A percentile compares a stretch with the other conserved stretches of the same genome.
Conservation (phyloP, 257 asterid species). For the Nicotiana otophora region DNA sequence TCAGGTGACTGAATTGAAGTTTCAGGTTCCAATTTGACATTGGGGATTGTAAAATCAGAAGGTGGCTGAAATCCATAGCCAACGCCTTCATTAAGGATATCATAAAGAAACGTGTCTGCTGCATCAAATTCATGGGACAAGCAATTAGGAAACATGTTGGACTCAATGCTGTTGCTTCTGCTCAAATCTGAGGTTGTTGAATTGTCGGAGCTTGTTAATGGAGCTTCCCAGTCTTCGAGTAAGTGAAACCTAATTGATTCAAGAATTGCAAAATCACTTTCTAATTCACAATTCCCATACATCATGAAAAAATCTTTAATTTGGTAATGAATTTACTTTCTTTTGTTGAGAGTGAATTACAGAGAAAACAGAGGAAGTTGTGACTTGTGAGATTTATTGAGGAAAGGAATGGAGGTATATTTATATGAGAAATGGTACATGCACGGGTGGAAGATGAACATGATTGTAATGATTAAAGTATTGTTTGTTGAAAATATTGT, state of each 20-base stretch:
- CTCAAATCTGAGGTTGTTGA: background rate
- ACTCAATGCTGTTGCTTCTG: slow-evolving; percentile 6
- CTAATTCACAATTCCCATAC: slow-evolving; percentile 13
- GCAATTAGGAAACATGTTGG: background rate
- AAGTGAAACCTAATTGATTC: slow-evolving; percentile 27
- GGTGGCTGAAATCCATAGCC: background rate
- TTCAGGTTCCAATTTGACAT: slow-evolving; percentile 19
- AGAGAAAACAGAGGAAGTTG: background rate
- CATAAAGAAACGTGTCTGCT: background rate
- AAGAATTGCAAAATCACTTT: slow-evolving; percentile 20
- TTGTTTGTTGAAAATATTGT: background rate
- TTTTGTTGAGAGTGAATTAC: background rate
- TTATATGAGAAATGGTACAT: background rate
- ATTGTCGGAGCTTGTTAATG: background rate
- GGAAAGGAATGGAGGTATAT: background rate
- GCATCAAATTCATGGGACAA: background rate
- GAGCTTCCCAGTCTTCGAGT: slow-evolving; percentile 22
- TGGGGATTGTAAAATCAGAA: background rate
- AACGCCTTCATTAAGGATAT: background rate
- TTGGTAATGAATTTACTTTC: too few relatives aligned
- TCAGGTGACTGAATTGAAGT: background rate
- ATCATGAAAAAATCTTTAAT: background rate
- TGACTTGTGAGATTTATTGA: background rate
- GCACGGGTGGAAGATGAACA: background rate
- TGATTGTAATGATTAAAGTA: background rate